Base-by-base conservation (phyloP, 2,329 filamentous ascomycete species). In the Aquanectria penicillioides region DNA sequence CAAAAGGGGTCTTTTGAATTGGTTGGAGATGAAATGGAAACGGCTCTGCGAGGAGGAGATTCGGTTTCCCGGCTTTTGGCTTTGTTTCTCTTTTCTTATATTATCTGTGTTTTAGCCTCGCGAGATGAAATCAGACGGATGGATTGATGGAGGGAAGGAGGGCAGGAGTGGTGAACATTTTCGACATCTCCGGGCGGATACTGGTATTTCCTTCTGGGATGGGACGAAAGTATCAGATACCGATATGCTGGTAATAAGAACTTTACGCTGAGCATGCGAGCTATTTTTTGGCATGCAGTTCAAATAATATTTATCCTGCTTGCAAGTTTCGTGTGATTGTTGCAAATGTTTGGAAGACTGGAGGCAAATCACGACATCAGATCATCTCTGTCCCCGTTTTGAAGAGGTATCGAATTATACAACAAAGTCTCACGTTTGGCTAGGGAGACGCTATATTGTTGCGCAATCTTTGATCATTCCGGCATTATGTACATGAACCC, bases 401-500 rank as follows among this genome's bases (percentile, higher is more conserved):
- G n/a, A n/a, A n/a, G n/a, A n/a, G n/a, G n/a, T n/a, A n/a, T n/a
- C n/a, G n/a, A n/a, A n/a, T n/a, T n/a, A n/a, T n/a, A n/a, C n/a
- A n/a, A n/a, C n/a, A n/a, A n/a, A n/a, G n/a, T n/a, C n/a, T n/a
- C n/a, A n/a, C n/a, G n/a, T n/a, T n/a, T n/a, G n/a, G n/a, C n/a
- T n/a, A n/a, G n/a, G n/a, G n/a, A n/a, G n/a, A 44, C 38, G 26
- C 49, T 31, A 25, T 33, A 38, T 31, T 25, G 41, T 41, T 47
- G 37, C 63, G 54, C 65, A 65, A 59, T 66, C 50, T 71, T 46
- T 67, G 53, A 57, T 67, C 69, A 69, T 70, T 71, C 64, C 62
- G 67, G 64, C 65, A 68, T 71, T 64, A 68, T 65, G 57, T 71
- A 71, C 67, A 70, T 64, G 63, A 41, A 59, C 50, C 66, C 64